Evolutionary conservation across 306 rosid genomes (phyloP), one percentile per base, ranked within the genome.

Genomic region (Cicer chorassanicum): DNA sequence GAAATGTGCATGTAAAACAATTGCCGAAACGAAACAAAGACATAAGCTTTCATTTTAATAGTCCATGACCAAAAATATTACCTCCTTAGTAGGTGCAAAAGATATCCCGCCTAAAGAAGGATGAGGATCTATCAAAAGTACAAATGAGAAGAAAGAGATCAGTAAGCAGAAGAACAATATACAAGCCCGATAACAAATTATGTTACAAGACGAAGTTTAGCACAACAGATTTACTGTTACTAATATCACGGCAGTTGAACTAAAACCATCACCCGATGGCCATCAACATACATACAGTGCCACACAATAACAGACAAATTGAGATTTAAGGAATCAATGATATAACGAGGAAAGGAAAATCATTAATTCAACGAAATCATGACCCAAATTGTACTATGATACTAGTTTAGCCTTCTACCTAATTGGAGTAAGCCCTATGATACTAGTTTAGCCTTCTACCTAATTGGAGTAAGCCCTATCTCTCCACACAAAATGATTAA

Each of bases 41-140:
- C 10, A 18, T 36, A 40, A n/a, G 44, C 39, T 14, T 66, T 5
- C 65, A 5, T 71, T 39, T 66, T 61, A 40, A 66, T 8, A 63
- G 53, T 14, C 42, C 41, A 48, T 54, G 19, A 49, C 70, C 59
- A 39, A 65, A 81, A 57, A 59, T 43, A 54, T 54, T 91, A 93
- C 98, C 97, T 91, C 93, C 85, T 84, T 83, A 61, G 82, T 74
- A 74, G 89, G 85, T 73, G 83, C 77, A 75, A 88, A 74, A 59
- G 88, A 84, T 48, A 84, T 34, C 40, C 76, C 72, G 73, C 87
- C 88, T 72, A 71, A 46, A 64, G 92, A 88, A 69, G 82, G 57
- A 85, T 87, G 85, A 66, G 81, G 68, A 85, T 84, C 97, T 93
- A 82, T 75, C 64, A 74, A 82, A 70, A 51, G 77, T 55, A 67